These are phyloP conservation scores for Heterobasidion annosum DNA, from an alignment of 1,284 basidiomycete species.

Conservation along the genomic window DNA sequence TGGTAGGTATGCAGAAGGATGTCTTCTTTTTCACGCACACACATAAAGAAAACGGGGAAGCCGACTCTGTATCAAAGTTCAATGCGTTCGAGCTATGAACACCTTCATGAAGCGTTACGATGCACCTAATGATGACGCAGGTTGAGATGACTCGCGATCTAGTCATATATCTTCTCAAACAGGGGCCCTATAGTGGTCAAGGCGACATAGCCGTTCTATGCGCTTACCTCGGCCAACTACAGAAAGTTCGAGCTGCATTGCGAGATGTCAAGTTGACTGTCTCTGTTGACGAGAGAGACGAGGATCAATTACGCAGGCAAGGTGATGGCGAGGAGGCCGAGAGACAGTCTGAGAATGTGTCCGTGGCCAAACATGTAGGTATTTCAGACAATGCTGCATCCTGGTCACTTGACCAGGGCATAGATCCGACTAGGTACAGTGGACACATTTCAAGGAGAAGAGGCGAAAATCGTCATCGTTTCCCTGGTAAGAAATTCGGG, in stretches of 20 bases:
- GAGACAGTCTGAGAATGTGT: conserved; percentile 17
- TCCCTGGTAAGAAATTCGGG: conserved; percentile 67
- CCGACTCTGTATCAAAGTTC: conserved; percentile 54
- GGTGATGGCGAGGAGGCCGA: conserved; percentile 18
- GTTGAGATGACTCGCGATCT: conserved; percentile 64
- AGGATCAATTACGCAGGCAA: conserved; percentile 42
- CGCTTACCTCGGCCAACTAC: conserved; percentile 67
- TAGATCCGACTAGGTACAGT: conserved; percentile 65
- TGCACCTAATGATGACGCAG: conserved; percentile 21
- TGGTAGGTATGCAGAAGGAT: conserved; percentile 49
- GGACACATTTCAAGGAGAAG: conserved; percentile 72
- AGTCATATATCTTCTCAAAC: conserved; percentile 57
- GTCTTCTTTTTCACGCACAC: conserved; percentile 53
- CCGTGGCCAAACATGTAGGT: conserved; percentile 33
- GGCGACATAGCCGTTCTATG: conserved; percentile 72
- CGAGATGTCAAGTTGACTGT: conserved; percentile 46
- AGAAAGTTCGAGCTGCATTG: conserved; percentile 32
- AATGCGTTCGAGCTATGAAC: conserved; percentile 54
- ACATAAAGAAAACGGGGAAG: conserved; percentile 42
- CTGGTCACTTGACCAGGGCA: background rate
- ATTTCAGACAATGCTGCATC: background rate
- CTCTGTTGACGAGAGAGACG: conserved; percentile 62
- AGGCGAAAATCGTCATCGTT: conserved; percentile 60
- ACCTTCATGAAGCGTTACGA: background rate
- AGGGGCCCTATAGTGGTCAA: conserved; percentile 17